Evolutionary conservation across 2,329 filamentous ascomycete genomes (phyloP), one percentile per base, ranked within the genome.

Genomic region (Sclerotinia borealis): DNA sequence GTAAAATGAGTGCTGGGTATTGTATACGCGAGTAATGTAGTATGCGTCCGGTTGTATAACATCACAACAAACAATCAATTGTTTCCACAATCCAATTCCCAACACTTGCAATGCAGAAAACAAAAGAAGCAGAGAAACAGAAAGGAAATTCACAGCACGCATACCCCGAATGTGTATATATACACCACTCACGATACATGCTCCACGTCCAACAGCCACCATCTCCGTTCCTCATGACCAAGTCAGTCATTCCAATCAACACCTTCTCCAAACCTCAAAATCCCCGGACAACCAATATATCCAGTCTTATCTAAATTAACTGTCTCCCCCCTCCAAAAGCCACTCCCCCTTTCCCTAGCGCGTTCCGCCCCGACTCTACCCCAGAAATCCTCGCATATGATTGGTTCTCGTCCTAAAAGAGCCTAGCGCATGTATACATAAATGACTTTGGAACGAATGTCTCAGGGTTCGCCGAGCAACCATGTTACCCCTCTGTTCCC

Each of bases 401-500:
- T 54, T 54, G 50, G 50, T 37, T 17, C 15, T 17, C 22, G 27
- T 54, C 34, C 50, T 1, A 54, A 29, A 39, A 27, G 1, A 54
- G 50, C 19, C 36, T 54, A 54, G 50, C n/a, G 34, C 3, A 17
- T 54, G 34, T 54, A 22, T 54, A 54, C 49, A 37, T 51, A 51
- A 25, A 49, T 25, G 27, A 29, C 27, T 49, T 49, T 25, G 22
- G 19, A 27, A 27, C 37, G 34, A 27, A 54, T 54, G 36, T 54
- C 25, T 55, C 51, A 39, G 51, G 51, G 51, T 37, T 55, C 51
- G 36, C 51, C 36, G 36, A 55, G 51, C 51, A 55, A 55, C 51
- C 36, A 41, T 39, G 36, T 55, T 55, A 15, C 51, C 37, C 41
- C 17, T 39, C 41, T 55, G 41, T 19, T n/a, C 13, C 25, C 27